phyloP scores from a whole-genome alignment of 2,329 filamentous ascomycete species.

The Exophiala calicioides region DNA sequence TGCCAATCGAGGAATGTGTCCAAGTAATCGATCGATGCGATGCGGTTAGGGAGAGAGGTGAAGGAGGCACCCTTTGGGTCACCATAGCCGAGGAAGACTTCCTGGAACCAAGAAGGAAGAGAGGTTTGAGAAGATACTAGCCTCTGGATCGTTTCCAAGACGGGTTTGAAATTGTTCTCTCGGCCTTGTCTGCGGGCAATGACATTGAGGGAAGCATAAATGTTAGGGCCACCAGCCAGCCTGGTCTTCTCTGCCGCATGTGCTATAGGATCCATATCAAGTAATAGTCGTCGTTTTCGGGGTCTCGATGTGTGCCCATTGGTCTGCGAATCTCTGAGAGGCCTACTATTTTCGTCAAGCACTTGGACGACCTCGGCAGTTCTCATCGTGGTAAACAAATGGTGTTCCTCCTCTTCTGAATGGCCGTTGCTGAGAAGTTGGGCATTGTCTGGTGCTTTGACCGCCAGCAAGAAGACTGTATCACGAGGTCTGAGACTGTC shows the following conservation, averaged over 20 bases:
- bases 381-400: constrained; percentile 58
- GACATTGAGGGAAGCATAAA: constrained; percentile 84
- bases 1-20: constrained; percentile 97
- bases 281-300: constrained; percentile 67
- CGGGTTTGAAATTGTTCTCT: constrained; percentile 96
- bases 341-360: constrained; percentile 78
- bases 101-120: constrained; percentile 87
- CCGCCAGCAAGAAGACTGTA: constrained; percentile 80
- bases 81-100: constrained; percentile 96
- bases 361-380: constrained; percentile 84
- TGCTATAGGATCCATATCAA: constrained; percentile 76
- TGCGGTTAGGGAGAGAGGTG: constrained; percentile 74
- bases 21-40: constrained; percentile 80
- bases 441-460: constrained; percentile 59
- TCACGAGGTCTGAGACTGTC: constrained; percentile 84
- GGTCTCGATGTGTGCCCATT: constrained; percentile 64
- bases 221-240: constrained; percentile 64
- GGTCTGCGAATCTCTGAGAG: constrained; percentile 65
- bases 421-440: constrained; percentile 57
- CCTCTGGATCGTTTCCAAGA: constrained; percentile 86
- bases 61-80: constrained; percentile 87
- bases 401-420: constrained; percentile 61
- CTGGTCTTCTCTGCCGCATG: constrained; percentile 76
- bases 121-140: constrained; percentile 82
- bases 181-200: constrained; percentile 78